phyloP scores from a whole-genome alignment of 2,329 filamentous ascomycete genomes.

The Sclerotinia glacialis region DNA sequence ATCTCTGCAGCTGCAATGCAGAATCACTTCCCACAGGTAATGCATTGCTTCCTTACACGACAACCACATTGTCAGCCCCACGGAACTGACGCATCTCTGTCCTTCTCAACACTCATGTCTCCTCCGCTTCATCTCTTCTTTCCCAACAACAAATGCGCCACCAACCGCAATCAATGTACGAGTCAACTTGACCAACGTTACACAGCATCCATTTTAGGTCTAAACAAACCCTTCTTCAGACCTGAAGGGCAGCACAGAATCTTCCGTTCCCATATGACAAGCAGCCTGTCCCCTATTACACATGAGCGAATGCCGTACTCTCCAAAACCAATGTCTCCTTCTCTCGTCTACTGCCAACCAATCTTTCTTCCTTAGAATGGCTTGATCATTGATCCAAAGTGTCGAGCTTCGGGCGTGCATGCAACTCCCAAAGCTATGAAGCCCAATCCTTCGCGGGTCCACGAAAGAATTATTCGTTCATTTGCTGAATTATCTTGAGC shows the following conservation, averaged over 20 bases:
- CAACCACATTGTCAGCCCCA: not conserved
- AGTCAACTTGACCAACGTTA: not conserved
- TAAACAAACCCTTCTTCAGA: not conserved
- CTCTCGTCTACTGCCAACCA: slow-evolving; percentile 38
- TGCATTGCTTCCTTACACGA: slow-evolving; percentile 13
- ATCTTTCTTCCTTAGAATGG: slow-evolving; percentile 28
- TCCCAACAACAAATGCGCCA: slow-evolving; percentile 28
- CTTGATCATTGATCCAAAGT: slow-evolving; percentile 43
- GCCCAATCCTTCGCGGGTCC: slow-evolving; percentile 51
- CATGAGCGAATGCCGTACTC: slow-evolving; percentile 40
- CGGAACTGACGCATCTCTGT: not conserved
- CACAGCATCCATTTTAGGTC: slow-evolving; percentile 3
- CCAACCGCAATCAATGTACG: slow-evolving; percentile 27
- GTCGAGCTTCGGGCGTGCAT: slow-evolving; percentile 44
- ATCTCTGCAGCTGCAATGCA: not conserved
- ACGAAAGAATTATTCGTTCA: slow-evolving; percentile 52
- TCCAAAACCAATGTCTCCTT: slow-evolving; percentile 39
- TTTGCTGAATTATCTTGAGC: slow-evolving; percentile 51
- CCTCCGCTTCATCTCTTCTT: slow-evolving; percentile 25
- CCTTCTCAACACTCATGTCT: not conserved
- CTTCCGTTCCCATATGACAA: slow-evolving; percentile 48
- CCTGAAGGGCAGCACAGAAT: slow-evolving; percentile 47
- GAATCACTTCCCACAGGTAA: not conserved
- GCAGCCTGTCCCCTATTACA: slow-evolving; percentile 45
- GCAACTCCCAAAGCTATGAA: slow-evolving; percentile 53